A percentile compares a stretch with the other conserved stretches of the same genome.
Conservation (phyloP, 768 basidiomycete genomes). For the Psilocybe tampanensis region DNA sequence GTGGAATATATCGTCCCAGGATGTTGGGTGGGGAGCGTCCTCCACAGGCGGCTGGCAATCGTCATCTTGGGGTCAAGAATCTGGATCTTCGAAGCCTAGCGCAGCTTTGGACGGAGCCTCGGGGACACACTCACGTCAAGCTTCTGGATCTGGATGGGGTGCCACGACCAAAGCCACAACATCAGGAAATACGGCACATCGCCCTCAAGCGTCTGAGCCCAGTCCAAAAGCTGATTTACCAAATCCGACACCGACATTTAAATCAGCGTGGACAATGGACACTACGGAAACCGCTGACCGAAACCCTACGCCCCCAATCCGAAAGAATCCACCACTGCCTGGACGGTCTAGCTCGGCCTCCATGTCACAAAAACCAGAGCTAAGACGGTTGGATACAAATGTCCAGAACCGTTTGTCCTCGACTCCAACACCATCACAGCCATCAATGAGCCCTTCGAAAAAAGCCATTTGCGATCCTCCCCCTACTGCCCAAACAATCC, state of each 20-base stretch:
- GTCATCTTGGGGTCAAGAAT: neutral
- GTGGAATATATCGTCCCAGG: neutral
- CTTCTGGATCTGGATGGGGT: neutral
- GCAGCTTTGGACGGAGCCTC: too few species aligned
- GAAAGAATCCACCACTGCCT: neutral
- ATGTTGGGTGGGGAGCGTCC: neutral
- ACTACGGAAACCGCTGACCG: neutral
- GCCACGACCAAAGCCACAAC: neutral
- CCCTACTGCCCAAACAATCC: neutral
- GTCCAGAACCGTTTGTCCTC: neutral
- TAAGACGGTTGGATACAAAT: neutral
- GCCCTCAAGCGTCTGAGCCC: neutral
- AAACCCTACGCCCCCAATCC: neutral
- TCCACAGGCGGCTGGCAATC: neutral
- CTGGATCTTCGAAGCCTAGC: too few species aligned
- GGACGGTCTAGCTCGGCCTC: neutral
- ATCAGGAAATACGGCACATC: neutral
- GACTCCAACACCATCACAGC: neutral
- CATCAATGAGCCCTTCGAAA: neutral
- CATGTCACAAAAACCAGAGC: neutral
- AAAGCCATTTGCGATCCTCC: too few species aligned
- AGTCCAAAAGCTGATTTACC: neutral
- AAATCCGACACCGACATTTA: neutral
- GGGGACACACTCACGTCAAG: too few species aligned
- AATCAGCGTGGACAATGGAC: neutral